These are phyloP conservation scores for Taiwanofungus camphoratus DNA, from an alignment of 1,284 basidiomycete species.

Conservation along the genomic window DNA sequence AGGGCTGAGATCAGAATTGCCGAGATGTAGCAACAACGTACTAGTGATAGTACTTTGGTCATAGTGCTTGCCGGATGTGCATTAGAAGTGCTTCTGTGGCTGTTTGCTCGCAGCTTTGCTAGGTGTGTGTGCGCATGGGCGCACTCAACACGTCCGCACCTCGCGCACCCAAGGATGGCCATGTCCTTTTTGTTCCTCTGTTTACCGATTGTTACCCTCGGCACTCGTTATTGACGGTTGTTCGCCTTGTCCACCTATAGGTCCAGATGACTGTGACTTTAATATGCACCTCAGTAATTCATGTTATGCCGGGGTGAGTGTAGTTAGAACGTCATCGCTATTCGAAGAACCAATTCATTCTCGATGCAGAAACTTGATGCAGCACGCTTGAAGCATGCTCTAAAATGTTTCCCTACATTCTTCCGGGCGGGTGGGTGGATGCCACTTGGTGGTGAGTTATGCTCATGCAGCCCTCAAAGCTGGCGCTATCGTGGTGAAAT, in stretches of 20 bases:
- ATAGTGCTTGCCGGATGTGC: too few relatives aligned
- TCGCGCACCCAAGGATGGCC: too few relatives aligned
- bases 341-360: too few relatives aligned
- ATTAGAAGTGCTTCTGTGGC: too few relatives aligned
- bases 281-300: conserved; percentile 73
- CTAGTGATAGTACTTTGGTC: too few relatives aligned
- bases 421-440: conserved; percentile 64
- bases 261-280: conserved; percentile 66
- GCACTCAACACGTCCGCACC: too few relatives aligned
- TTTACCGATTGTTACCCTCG: background rate
- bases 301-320: conserved; percentile 61
- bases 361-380: conserved; percentile 46
- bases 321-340: background rate
- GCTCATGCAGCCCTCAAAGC: background rate
- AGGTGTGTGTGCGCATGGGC: too few relatives aligned
- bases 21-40: too few relatives aligned
- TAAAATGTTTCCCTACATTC: conserved; percentile 56
- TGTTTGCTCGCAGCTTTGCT: too few relatives aligned
- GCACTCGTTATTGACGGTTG: background rate
- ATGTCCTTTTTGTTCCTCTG: too few relatives aligned
- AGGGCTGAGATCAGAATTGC: too few relatives aligned
- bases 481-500: background rate
- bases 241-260: conserved; percentile 26
- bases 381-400: conserved; percentile 40
- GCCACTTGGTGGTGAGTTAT: conserved; percentile 56